Percentiles rank a stretch among this genome's conserved stretches.
Conservation (phyloP, 106 monocot genomes). For the Dactylorhiza incarnata region DNA sequence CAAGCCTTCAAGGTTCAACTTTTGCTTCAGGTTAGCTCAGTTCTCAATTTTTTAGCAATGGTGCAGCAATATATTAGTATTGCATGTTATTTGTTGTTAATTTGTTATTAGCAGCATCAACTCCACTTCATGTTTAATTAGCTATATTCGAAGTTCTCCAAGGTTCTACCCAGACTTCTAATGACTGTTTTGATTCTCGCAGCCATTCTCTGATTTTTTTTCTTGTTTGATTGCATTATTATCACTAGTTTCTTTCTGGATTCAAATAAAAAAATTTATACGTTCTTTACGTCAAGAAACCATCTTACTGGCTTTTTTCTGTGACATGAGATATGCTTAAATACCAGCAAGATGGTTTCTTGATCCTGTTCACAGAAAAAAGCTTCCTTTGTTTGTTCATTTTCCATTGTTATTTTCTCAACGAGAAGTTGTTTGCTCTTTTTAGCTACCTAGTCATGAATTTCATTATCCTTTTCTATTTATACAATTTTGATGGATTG, state of each 20-base stretch:
- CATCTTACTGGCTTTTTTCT: no score
- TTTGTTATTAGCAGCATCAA: no score
- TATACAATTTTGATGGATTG: background rate
- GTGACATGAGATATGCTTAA: background rate
- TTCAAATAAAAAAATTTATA: background rate
- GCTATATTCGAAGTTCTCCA: slow-evolving; percentile 35
- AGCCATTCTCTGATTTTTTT: background rate
- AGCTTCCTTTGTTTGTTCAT: background rate
- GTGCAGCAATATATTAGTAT: no score
- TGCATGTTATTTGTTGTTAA: no score
- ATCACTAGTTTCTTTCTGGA: background rate
- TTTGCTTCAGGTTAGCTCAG: no score
- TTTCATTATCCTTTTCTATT: background rate
- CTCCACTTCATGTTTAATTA: no score
- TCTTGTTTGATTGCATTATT: background rate
- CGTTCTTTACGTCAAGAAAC: background rate
- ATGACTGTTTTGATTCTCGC: background rate
- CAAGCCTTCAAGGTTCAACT: no score
- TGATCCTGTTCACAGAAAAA: background rate
- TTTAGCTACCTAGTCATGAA: background rate
- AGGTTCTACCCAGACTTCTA: no score
- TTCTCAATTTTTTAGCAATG: no score
- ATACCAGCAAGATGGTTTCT: background rate
- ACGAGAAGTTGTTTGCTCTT: background rate
- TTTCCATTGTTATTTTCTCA: background rate